Evolutionary conservation across 2,329 filamentous ascomycete genomes (phyloP).

Genomic region (Fusarium albidum): DNA sequence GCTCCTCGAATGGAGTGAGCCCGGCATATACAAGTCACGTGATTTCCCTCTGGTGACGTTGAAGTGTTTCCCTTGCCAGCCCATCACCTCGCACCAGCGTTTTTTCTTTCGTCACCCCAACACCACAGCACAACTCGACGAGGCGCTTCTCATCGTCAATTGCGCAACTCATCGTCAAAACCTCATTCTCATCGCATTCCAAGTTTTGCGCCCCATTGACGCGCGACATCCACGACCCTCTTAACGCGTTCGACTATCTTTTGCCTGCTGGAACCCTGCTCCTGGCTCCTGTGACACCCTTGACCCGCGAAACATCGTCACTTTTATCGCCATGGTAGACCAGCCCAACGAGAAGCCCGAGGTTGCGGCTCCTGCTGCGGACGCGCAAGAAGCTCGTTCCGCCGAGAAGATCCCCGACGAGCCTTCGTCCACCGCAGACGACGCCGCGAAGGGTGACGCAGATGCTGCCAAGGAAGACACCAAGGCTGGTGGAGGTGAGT

Average conservation of each 20-base stretch:
- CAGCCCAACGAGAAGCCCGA: slow-evolving; percentile 48
- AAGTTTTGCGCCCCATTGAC: slow-evolving; percentile 42
- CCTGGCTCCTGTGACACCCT: slow-evolving; percentile 27
- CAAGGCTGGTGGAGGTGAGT: slow-evolving; percentile 45
- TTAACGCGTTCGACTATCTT: slow-evolving; percentile 43
- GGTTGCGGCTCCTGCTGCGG: slow-evolving; percentile 43
- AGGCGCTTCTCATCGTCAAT: slow-evolving; percentile 43
- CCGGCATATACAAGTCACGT: slow-evolving; percentile 44
- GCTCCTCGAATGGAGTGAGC: slow-evolving; percentile 32
- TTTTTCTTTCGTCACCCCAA: slow-evolving; percentile 48
- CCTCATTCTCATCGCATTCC: slow-evolving; percentile 42
- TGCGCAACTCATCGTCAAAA: slow-evolving; percentile 44
- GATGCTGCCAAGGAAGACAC: slow-evolving; percentile 38
- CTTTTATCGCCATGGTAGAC: slow-evolving; percentile 49
- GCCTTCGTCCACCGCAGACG: slow-evolving; percentile 32
- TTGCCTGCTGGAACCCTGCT: slow-evolving; percentile 24
- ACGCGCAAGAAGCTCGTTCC: slow-evolving; percentile 42
- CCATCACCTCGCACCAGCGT: slow-evolving; percentile 44
- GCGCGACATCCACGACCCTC: slow-evolving; percentile 40
- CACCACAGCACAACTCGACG: slow-evolving; percentile 44
- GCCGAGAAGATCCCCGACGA: slow-evolving; percentile 36
- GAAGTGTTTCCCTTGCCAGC: slow-evolving; percentile 43
- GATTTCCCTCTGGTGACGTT: slow-evolving; percentile 47
- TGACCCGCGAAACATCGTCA: slow-evolving; percentile 33
- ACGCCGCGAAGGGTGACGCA: slow-evolving; percentile 34